Evolutionary conservation across 148 eudicot species (phyloP).

Genomic region (Rhododendron henanense): DNA sequence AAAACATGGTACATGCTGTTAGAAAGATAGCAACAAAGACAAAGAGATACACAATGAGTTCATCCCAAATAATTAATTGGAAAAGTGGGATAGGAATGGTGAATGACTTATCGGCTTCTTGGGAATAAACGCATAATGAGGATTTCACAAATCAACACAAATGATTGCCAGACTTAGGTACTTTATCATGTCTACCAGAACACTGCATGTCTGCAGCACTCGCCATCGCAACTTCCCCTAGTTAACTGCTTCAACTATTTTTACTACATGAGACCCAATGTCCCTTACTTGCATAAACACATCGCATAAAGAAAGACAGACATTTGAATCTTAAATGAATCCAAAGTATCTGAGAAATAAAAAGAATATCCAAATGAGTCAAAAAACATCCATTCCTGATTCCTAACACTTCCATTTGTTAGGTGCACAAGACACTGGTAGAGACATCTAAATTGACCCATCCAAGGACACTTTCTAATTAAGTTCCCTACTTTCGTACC

Average conservation of each 20-base stretch:
- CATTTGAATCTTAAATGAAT: neutral
- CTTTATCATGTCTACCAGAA: neutral
- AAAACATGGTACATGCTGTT: neutral
- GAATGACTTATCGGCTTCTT: neutral
- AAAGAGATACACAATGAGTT: neutral
- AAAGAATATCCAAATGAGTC: neutral
- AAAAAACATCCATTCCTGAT: neutral
- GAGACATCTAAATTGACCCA: neutral
- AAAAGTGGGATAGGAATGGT: neutral
- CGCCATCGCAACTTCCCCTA: neutral
- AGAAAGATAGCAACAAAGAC: neutral
- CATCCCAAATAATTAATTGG: neutral
- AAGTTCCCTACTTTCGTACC: slow-evolving; percentile 33
- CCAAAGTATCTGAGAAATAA: neutral
- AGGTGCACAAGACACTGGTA: neutral
- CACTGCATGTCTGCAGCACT: neutral
- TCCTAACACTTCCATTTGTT: neutral
- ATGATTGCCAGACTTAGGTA: neutral
- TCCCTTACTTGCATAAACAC: neutral
- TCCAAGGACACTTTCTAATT: neutral
- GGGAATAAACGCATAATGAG: neutral
- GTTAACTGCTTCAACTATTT: neutral
- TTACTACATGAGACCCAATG: neutral
- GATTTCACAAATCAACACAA: neutral
- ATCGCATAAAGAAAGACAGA: neutral